Base-by-base conservation (phyloP, 371 early-diverging fungal species). In the Sporodiniella umbellata region DNA sequence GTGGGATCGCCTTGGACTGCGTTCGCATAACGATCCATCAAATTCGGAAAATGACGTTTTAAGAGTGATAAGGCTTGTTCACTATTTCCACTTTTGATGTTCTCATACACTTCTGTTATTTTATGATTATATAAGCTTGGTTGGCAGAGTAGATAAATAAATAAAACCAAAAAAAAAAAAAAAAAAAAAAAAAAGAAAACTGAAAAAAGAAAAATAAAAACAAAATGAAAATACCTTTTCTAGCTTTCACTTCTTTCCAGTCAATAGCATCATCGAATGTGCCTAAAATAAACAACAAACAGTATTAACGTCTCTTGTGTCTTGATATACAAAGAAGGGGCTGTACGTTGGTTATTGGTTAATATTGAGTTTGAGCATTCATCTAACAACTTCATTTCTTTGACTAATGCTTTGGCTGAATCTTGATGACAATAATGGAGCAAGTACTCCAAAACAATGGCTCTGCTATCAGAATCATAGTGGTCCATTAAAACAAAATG, bases 361-460 rank as follows among this genome's bases (percentile, higher is more conserved):
- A 45, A 15, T 46, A 45, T 39, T 40, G 45, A 24, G 14, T 44
- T 38, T 15, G 48, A 23, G 25, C 54, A 54, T 15, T 18, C 26
- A 30, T 54, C 51, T 10, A 55, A 19, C 10, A 3, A 11, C 4
- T 43, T 21, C 17, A 60, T 43, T 12, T 60, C 60, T 38, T 45
- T 43, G 35, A 60, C 21, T 37, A 60, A 14, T 10, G 51, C 31
- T 37, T 43, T 60, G 28, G 55, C 60, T 30, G 60, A 46, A 26
- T 55, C 31, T 39, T 54, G 42, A 30, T 60, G 50, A 7, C 60
- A 55, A n/a, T 60, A 54, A 48, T 60, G 60, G 25, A 60, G 52
- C 11, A 60, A 33, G n/a, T 60, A 55, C 18, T 60, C 60, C 37
- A 55, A 51, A 5, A 60, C 43, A 11, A 60, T 60, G n/a, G 51